phyloP scores from a whole-genome alignment of 352 stramenopile genomes.

The Thalassiosira livingstoniorum region DNA sequence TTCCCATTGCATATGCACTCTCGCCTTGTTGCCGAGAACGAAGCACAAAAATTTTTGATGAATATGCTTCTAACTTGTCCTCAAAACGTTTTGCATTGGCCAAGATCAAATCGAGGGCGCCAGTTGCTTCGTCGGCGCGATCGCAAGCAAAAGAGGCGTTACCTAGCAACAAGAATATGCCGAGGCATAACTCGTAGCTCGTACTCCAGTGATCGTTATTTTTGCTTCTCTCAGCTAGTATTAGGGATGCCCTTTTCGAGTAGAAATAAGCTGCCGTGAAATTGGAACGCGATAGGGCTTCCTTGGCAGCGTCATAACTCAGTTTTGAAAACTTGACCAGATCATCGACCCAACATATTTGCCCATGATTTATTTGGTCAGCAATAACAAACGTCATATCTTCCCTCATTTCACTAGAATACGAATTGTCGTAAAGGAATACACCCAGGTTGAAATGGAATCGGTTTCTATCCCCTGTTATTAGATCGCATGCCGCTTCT shows the following conservation, averaged over 20 bases:
- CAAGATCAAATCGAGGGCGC: conserved; percentile 27
- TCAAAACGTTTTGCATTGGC: conserved; percentile 22
- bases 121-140: conserved; percentile 22
- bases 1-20: conserved; percentile 25
- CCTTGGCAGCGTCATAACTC: conserved; percentile 36
- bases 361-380: conserved; percentile 57
- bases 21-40: neutral
- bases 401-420: conserved; percentile 11
- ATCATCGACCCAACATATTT: conserved; percentile 1
- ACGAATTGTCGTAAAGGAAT: conserved; percentile 14
- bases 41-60: neutral
- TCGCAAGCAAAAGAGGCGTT: conserved; percentile 34
- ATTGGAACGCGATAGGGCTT: conserved; percentile 20
- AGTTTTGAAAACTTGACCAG: conserved; percentile 33
- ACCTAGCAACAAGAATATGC: neutral
- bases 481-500: conserved; percentile 49
- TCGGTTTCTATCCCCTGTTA: conserved; percentile 21
- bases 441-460: conserved; percentile 53
- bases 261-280: conserved; percentile 36
- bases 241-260: conserved; percentile 21
- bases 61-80: conserved; percentile 57
- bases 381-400: conserved; percentile 27
- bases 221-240: too few relatives aligned
- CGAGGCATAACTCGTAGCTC: conserved; percentile 40
- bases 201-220: conserved; percentile 36